Base-by-base conservation (phyloP, 768 basidiomycete species). In the Basidioascus undulatus region DNA sequence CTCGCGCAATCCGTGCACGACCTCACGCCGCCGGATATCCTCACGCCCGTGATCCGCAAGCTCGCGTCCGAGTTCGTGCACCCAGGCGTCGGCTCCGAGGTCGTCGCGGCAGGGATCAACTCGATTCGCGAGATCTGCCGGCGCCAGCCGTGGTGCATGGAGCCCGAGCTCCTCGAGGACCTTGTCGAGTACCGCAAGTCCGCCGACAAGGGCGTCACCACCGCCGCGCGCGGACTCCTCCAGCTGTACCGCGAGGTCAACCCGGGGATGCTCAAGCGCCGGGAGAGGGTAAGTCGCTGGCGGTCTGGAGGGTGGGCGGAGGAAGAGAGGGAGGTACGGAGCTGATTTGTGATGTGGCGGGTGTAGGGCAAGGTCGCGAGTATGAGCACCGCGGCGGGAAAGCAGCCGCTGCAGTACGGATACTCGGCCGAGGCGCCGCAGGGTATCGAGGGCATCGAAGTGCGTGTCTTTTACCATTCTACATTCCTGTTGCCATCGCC, bases 71-170 rank as follows among this genome's bases (percentile, higher is more conserved):
- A 98, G 55, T 98, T 96, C 49, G 79, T 98, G 2, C 87, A 96
- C 57, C 87, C 89, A 1, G 92, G 92, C 36, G 92, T 96, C 3
- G 82, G 82, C 1, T 71, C 76, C 50, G 86, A 94, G 57, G 84
- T 96, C 51, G 78, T 94, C 46, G 74, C 87, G 1, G 92, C 89
- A 0, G 92, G 92, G n/a, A 62, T 98, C 47, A 98, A 98, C 57
- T 70, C 82, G 13, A 83, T 98, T 32, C 68, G 86, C 24, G 89
- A 96, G 57, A 71, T 98, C n/a, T 92, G 84, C 56, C 59, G 79
- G 25, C 60, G 89, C 30, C 92, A 98, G 55, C 83, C 89, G 4
- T 87, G 84, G 82, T 73, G 79, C 40, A 94, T 98, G 77, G 83
- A 89, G 49, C 82, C 83, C 49, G 89, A 94, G 51, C 58, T 94